phyloP scores from a whole-genome alignment of 257 asterid genomes.

The Verbena officinalis region DNA sequence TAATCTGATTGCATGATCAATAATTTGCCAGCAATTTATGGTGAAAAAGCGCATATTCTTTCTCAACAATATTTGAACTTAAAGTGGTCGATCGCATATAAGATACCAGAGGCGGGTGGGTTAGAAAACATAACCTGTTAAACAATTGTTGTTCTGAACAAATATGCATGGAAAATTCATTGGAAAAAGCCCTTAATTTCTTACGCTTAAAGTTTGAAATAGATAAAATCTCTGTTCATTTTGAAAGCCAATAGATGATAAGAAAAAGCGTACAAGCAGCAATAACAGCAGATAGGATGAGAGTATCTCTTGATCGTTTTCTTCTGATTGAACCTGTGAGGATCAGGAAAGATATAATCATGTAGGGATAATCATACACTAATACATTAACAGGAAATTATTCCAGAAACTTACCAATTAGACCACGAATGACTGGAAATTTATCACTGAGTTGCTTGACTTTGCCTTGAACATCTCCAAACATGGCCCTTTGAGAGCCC shows the following conservation, averaged over 20 bases:
- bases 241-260: conserved; percentile 94
- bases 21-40: background rate
- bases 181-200: conserved; percentile 16
- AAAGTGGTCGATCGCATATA: background rate
- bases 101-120: background rate
- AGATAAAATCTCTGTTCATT: conserved; percentile 43
- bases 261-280: conserved; percentile 98
- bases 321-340: conserved; percentile 83
- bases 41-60: conserved; percentile 6
- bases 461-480: conserved; percentile 95
- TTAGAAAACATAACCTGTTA: conserved; percentile 21
- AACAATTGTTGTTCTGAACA: conserved; percentile 25
- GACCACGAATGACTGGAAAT: conserved; percentile 87
- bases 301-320: conserved; percentile 88
- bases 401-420: conserved; percentile 60
- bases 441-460: conserved; percentile 86
- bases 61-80: conserved; percentile 11
- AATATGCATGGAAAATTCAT: conserved; percentile 41
- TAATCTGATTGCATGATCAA: background rate
- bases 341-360: conserved; percentile 24
- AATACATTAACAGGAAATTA: background rate
- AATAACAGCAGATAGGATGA: conserved; percentile 90
- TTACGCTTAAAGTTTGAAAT: conserved; percentile 24
- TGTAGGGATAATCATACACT: conserved; percentile 10
- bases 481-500: conserved; percentile 87